Conservation (phyloP, 805 yeast genomes). For the Grigorovia jiainica region DNA sequence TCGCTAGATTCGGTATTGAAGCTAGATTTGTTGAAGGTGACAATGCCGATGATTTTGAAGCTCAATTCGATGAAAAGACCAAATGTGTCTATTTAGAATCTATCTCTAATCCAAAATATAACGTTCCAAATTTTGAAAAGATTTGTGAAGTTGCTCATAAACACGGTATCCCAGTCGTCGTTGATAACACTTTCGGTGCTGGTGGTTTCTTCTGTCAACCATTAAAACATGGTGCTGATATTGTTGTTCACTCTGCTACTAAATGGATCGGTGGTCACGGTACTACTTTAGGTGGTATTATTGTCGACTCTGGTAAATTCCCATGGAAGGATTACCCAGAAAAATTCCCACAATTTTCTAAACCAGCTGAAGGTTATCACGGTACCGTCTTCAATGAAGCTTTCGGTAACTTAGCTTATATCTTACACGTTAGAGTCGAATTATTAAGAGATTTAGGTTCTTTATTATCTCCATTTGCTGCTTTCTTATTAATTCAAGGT, state of each 20-base stretch:
- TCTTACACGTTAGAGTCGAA: slow-evolving; percentile 74
- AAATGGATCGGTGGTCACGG: slow-evolving; percentile 99
- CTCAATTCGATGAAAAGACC: slow-evolving; percentile 70
- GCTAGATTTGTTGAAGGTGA: slow-evolving; percentile 82
- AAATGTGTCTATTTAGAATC: slow-evolving; percentile 85
- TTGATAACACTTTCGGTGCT: slow-evolving; percentile 95
- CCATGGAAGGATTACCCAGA: slow-evolving; percentile 82
- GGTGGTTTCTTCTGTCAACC: slow-evolving; percentile 87
- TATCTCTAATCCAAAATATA: slow-evolving; percentile 88
- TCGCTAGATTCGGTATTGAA: slow-evolving; percentile 82
- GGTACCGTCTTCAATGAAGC: slow-evolving; percentile 78
- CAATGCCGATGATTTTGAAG: slow-evolving; percentile 57
- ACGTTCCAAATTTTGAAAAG: slow-evolving; percentile 82
- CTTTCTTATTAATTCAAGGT: slow-evolving; percentile 84
- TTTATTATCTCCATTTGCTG: slow-evolving; percentile 74
- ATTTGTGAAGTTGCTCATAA: slow-evolving; percentile 71
- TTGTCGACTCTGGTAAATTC: slow-evolving; percentile 86
- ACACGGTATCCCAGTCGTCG: slow-evolving; percentile 82
- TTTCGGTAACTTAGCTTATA: slow-evolving; percentile 70
- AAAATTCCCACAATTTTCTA: slow-evolving; percentile 82
- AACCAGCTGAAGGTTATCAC: slow-evolving; percentile 91
- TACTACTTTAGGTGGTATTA: slow-evolving; percentile 84
- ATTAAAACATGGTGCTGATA: slow-evolving; percentile 81
- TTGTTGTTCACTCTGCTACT: slow-evolving; percentile 89
- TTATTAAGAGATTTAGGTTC: slow-evolving; percentile 90